phyloP scores from a whole-genome alignment of 2,329 filamentous ascomycete species.

The Fusarium bulbicola region DNA sequence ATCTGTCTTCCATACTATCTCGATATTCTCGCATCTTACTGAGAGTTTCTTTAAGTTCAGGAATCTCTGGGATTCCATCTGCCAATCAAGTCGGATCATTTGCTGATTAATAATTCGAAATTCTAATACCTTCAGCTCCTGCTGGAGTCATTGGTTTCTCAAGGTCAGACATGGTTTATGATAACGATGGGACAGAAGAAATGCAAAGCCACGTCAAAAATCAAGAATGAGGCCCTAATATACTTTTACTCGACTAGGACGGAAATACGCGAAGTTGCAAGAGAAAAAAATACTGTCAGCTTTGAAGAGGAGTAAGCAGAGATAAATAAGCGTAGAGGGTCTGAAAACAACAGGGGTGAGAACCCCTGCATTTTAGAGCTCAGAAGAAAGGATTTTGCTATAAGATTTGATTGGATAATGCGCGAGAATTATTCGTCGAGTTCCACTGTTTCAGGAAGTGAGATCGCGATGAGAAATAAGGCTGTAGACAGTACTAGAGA shows the following conservation, averaged over 20 bases:
- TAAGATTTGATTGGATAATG: background rate
- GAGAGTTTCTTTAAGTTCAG: background rate
- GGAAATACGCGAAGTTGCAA: background rate
- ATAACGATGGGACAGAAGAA: background rate
- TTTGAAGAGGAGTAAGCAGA: background rate
- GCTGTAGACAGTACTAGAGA: background rate
- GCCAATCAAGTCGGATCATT: background rate
- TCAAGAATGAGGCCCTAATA: background rate
- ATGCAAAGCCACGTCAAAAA: background rate
- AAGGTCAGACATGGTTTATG: background rate
- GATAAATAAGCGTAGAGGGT: background rate
- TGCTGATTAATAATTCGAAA: rapidly evolving
- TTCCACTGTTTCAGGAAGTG: rapidly evolving
- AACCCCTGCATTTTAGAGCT: background rate
- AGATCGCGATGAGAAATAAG: background rate
- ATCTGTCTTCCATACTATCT: background rate
- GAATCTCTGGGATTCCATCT: background rate
- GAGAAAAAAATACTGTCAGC: background rate
- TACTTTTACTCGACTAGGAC: background rate
- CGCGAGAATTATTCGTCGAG: rapidly evolving
- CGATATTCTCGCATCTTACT: background rate
- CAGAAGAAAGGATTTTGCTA: background rate
- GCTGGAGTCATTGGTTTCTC: background rate
- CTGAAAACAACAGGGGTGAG: background rate
- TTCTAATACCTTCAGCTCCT: background rate